Evolutionary conservation across 768 basidiomycete genomes (phyloP), one percentile per base, ranked within the genome.

Genomic region (Suillus brevipes): DNA sequence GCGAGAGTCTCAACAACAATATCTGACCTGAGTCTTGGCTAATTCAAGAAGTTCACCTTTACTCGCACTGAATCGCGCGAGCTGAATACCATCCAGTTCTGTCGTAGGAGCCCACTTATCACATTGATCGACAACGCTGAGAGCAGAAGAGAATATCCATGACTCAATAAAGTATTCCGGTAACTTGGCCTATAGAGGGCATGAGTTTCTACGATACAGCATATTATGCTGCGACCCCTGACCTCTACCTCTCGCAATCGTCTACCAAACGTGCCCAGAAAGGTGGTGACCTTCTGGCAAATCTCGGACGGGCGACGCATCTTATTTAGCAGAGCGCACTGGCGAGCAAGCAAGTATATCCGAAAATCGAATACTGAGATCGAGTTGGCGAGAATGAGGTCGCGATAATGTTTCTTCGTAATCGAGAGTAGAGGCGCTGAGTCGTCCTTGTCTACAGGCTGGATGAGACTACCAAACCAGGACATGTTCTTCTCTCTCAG

Each of bases 291-390:
- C 72, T 91, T 90, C 66, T 81, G 83, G 53, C 89, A 86, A 10
- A 94, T 83, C 65, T 97, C 92, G 12, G 82, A 83, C 6, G 92
- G 78, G 47, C 86, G 83, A 1, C 88, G 87, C 71, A 92, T 75
- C 68, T 85, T 86, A 53, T 86, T 90, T 2, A 98, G 79, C 38
- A 98, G 79, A 56, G 81, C 79, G 62, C 93, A 94, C 76, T 97
- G 95, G 20, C 93, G 83, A 31, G 93, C 88, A 60, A 98, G 89
- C 23, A 99, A 82, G 74, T 97, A 99, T 70, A 89, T 85, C 58
- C 96, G 87, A 70, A 98, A 91, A 79, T 99, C 97, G 73, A 99
- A 97, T 10, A 97, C 85, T 5, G 94, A 91, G 68, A 99, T 96
- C 6, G 88, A 85, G 77, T 97, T 97, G 31, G 89, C 87, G 28